Conservation (phyloP, 1,139 yeast genomes). For the Ogataea hybrid region DNA sequence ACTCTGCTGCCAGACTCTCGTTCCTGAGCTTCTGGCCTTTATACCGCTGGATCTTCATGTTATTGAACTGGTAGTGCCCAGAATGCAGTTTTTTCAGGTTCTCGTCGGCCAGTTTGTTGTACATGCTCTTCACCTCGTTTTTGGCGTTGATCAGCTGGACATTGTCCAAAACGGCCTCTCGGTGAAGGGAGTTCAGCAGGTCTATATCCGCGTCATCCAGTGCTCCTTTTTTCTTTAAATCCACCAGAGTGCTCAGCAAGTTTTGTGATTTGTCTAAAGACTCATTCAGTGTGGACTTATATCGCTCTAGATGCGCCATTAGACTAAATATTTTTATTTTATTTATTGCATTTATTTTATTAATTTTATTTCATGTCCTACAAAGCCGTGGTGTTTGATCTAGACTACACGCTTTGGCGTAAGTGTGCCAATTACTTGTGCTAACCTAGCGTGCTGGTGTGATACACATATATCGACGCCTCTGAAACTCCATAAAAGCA, state of each 20-base stretch:
- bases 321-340: background rate
- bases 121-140: conserved; percentile 21
- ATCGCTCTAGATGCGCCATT: conserved; percentile 10
- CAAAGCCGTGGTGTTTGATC: conserved; percentile 65
- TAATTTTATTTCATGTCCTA: background rate
- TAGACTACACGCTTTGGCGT: conserved; percentile 81
- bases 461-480: conserved; percentile 71
- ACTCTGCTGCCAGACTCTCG: conserved; percentile 14
- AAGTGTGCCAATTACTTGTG: conserved; percentile 37
- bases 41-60: conserved; percentile 20
- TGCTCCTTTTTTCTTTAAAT: conserved; percentile 3
- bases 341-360: too few relatives aligned
- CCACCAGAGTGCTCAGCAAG: conserved; percentile 11
- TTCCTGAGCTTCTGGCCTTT: conserved; percentile 24
- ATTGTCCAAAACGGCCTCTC: conserved; percentile 22
- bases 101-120: conserved; percentile 15
- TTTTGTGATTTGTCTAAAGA: conserved; percentile 16
- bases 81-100: conserved; percentile 16
- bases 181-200: conserved; percentile 16
- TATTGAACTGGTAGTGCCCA: conserved; percentile 19
- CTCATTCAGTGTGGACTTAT: conserved; percentile 13
- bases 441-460: conserved; percentile 44
- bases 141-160: conserved; percentile 21
- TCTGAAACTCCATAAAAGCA: conserved; percentile 30
- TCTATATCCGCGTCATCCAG: conserved; percentile 5